Evolutionary conservation across 2,329 filamentous ascomycete genomes (phyloP).

Genomic region (Aspergillus spinulosporus): DNA sequence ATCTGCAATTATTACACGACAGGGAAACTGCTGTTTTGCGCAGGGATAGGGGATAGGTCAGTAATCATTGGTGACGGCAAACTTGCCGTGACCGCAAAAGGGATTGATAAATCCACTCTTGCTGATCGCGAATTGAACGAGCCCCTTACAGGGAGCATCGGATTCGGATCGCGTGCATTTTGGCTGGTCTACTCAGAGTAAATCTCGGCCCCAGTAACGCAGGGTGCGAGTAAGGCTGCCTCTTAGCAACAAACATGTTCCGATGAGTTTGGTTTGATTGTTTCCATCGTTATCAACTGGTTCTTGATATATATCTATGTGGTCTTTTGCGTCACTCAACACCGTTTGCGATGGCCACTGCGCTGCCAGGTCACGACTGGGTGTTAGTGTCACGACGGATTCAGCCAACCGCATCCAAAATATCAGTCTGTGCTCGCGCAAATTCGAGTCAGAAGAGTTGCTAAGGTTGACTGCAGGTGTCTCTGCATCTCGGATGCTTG

Average conservation of each 20-base stretch:
- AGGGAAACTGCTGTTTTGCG: slow-evolving; percentile 1
- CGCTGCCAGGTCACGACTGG: neutral
- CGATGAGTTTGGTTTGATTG: neutral
- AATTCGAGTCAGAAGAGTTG: neutral
- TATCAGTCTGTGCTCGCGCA: neutral
- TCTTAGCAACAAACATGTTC: neutral
- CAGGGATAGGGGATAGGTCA: neutral
- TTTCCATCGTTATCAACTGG: too few relatives aligned
- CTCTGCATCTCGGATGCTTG: slow-evolving; percentile 11
- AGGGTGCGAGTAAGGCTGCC: neutral
- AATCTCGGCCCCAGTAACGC: neutral
- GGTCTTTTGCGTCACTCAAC: neutral
- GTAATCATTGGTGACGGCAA: neutral
- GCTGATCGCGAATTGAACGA: neutral
- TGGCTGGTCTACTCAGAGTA: too few relatives aligned
- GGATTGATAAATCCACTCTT: neutral
- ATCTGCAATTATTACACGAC: slow-evolving; percentile 1
- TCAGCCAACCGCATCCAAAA: neutral
- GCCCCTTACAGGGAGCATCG: slow-evolving; percentile 9
- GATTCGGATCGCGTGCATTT: neutral
- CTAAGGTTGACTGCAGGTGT: neutral
- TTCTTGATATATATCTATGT: too few relatives aligned
- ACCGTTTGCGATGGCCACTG: neutral
- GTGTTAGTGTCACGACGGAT: slow-evolving; percentile 1
- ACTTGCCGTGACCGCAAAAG: neutral